Conservation (phyloP, 164 flowering plant species). For the Euptelea pleiosperma region DNA sequence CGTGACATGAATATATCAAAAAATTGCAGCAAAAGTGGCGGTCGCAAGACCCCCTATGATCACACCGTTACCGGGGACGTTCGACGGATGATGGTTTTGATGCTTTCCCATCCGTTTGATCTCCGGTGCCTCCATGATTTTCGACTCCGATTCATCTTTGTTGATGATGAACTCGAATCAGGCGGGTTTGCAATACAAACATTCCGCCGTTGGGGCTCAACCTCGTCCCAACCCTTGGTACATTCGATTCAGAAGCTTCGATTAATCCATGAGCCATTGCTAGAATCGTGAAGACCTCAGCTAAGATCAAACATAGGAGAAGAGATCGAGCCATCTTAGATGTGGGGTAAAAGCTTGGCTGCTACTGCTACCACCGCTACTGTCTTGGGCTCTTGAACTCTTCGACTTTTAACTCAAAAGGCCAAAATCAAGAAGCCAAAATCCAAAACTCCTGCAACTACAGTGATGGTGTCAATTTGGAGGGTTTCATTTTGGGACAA, state of each 20-base stretch:
- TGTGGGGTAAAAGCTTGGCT: too few relatives aligned
- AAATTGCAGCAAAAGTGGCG: slow-evolving; percentile 6
- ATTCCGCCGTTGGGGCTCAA: background rate
- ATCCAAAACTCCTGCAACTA: too few relatives aligned
- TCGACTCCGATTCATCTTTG: background rate
- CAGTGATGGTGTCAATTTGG: too few relatives aligned
- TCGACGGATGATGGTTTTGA: slow-evolving; percentile 7
- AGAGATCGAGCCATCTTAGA: slow-evolving; percentile 1
- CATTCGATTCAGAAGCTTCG: background rate
- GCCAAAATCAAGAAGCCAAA: too few relatives aligned
- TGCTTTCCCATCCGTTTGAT: slow-evolving; percentile 10
- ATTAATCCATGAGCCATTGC: background rate
- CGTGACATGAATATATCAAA: slow-evolving; percentile 15
- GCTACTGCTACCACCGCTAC: too few relatives aligned
- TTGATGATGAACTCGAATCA: background rate
- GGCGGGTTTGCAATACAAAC: background rate
- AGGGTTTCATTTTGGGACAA: too few relatives aligned
- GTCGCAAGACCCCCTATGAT: slow-evolving; percentile 19
- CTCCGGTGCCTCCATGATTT: slow-evolving; percentile 5
- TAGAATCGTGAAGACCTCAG: background rate
- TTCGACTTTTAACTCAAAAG: too few relatives aligned
- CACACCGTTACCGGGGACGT: slow-evolving; percentile 10
- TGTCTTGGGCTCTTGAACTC: too few relatives aligned
- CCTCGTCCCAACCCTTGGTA: background rate
- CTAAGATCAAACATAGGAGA: background rate